A percentile compares a stretch with the other conserved stretches of the same genome.
These are phyloP conservation scores for Macadamia tetraphylla DNA, from an alignment of 164 flowering plant species.

Conservation along the genomic window DNA sequence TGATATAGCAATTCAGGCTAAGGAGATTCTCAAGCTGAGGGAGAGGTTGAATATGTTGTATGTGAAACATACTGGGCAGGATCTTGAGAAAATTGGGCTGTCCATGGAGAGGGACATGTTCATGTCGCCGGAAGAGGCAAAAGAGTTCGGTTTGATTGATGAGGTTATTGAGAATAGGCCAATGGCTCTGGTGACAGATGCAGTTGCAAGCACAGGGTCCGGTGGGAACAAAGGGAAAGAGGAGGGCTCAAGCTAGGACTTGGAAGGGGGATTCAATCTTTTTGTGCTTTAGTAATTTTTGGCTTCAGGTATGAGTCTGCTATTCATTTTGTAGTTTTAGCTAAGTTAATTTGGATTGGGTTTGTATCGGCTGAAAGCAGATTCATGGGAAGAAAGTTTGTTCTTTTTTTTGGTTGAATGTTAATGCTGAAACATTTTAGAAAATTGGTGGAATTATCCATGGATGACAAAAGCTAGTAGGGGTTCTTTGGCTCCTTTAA, in stretches of 20 bases:
- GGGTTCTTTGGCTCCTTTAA: too few species aligned
- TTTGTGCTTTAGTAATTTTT: not conserved
- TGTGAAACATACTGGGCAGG: conserved; percentile 76
- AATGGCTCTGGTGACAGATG: conserved; percentile 72
- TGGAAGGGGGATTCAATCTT: not conserved
- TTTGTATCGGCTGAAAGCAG: too few species aligned
- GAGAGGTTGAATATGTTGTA: conserved; percentile 74
- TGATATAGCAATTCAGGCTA: conserved; percentile 81
- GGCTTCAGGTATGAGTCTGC: conserved; percentile 1
- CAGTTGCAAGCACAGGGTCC: conserved; percentile 35
- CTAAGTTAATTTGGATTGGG: too few species aligned
- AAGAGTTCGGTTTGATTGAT: conserved; percentile 90
- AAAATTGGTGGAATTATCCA: too few species aligned
- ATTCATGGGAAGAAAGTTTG: too few species aligned
- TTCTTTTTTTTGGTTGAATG: too few species aligned
- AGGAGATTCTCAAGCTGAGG: conserved; percentile 78
- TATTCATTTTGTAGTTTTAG: not conserved
- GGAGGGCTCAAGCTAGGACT: conserved; percentile 25
- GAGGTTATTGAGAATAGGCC: conserved; percentile 89
- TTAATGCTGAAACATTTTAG: too few species aligned
- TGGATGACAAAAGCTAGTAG: too few species aligned
- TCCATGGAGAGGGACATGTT: conserved; percentile 91
- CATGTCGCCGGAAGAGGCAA: conserved; percentile 90
- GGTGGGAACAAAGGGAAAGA: conserved; percentile 39
- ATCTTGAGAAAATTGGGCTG: conserved; percentile 57